Base-by-base conservation (phyloP, 768 basidiomycete species). In the Fomitopsis serialis region DNA sequence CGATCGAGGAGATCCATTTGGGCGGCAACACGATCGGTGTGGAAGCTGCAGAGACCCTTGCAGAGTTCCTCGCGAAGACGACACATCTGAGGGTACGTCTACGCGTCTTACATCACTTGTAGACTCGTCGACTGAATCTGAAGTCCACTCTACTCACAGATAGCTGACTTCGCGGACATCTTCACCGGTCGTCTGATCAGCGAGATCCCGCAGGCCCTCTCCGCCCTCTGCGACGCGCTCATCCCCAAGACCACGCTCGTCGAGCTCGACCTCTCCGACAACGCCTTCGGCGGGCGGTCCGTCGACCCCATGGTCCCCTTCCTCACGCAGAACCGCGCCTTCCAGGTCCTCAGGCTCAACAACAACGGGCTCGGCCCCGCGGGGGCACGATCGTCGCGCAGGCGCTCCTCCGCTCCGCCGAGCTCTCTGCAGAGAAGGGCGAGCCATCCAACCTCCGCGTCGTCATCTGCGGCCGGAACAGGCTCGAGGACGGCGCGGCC, bases 301-400 rank as follows among this genome's bases (percentile, higher is more conserved):
- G 94, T 94, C 22, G 92, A 94, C 59, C 92, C 94, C 42, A 87
- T 98, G 71, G 93, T 94, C 48, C 85, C 85, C 17, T 89, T 96
- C 76, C 83, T 96, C 63, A 82, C 84, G 27, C 73, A 85, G 56
- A 95, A 96, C 68, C 85, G 84, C 54, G 79, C 78, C 58, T 83
- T 97, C 74, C 81, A 87, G 64, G 77, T 91, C 52, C 81, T 99
- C 64, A 87, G 86, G 62, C 81, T 98, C 57, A 96, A 92, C 73
- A 99, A 98, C 76, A 98, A 98, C 68, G 96, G 96, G 22, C 82
- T 99, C 17, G 96, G 96, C 10, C 89, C 92, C 13, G 85, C 82
- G 17, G 97, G 93, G 97, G 97, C 40, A 73, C 73, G 11, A 82
- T 88, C 65, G 82, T 99, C 60, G 92, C 97, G 47, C 78, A 84